Evolutionary conservation across 495 filamentous ascomycete species (phyloP), one percentile per base, ranked within the genome.

Genomic region (Aspergillus asperescens): DNA sequence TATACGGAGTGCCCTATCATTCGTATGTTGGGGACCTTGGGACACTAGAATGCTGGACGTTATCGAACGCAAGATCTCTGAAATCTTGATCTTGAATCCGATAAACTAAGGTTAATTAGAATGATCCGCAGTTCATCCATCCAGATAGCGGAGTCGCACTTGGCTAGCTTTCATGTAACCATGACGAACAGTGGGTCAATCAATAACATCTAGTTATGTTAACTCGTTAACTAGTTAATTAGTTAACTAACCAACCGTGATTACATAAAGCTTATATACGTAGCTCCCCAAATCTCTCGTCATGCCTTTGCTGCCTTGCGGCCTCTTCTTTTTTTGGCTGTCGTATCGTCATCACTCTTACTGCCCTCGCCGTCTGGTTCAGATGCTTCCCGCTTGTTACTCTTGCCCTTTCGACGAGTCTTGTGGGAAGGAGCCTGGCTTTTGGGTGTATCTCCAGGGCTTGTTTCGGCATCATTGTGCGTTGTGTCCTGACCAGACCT

Each of bases 341-440:
- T 58, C 45, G 39, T 29, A 40, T 35, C 49, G 32, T 54, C 47
- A 44, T 41, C 49, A 27, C 8, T 29, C 13, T 13, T 24, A 20
- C 46, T 23, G 38, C 43, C 48, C n/a, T 8, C 27, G 12, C 37
- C 27, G 15, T 28, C 20, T 35, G 38, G 38, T 28, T 40, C 53
- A 23, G 48, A 46, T 27, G 53, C 43, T 19, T 32, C 32, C 23
- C 62, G 50, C 40, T 64, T 65, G 18, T 45, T 60, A 12, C 57
- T 50, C 31, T 42, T 61, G 13, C 45, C 52, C 32, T 57, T 55
- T 10, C 40, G 41, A 27, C 50, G 45, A 15, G 49, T 20, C n/a
- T 22, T n/a, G 15, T 5, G 32, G 9, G 40, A 39, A 12, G 40
- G 5, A 31, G 32, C n/a, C 35, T n/a, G 34, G 34, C 35, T 32